These are phyloP conservation scores for Acaromyces ingoldii DNA, from an alignment of 1,284 basidiomycete species.

Conservation along the genomic window DNA sequence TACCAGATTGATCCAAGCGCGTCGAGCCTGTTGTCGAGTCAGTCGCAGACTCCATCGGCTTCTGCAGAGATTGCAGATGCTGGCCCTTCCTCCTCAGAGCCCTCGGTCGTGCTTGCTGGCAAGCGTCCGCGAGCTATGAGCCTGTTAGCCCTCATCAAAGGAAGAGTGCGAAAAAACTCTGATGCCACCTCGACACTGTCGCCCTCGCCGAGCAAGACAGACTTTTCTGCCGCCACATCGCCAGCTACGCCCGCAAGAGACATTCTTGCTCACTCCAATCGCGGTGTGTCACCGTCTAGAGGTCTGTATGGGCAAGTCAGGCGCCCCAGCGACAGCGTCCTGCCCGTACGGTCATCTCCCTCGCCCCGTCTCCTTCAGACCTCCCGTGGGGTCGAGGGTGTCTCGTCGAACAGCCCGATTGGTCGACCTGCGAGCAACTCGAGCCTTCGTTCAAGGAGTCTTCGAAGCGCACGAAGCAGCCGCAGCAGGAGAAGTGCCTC, in stretches of 20 bases:
- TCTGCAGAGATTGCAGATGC: too few relatives aligned
- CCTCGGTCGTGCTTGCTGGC: too few relatives aligned
- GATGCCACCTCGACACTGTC: not conserved
- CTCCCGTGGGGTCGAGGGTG: too few relatives aligned
- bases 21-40: not conserved
- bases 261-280: not conserved
- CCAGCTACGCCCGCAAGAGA: not conserved
- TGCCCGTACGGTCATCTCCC: too few relatives aligned
- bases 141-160: not conserved
- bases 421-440: too few relatives aligned
- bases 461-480: not conserved
- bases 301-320: not conserved
- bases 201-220: not conserved
- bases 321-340: not conserved
- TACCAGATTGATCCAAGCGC: slow-evolving; percentile 1
- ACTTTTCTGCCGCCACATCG: not conserved
- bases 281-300: not conserved
- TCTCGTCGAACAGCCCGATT: too few relatives aligned
- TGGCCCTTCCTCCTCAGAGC: too few relatives aligned
- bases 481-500: slow-evolving; percentile 5
- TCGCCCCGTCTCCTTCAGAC: too few relatives aligned
- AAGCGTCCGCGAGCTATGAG: not conserved
- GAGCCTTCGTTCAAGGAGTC: not conserved
- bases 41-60: too few relatives aligned
- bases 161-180: not conserved